These are phyloP conservation scores for Irpex sp. DNA, from an alignment of 1,284 basidiomycete species.

Conservation along the genomic window DNA sequence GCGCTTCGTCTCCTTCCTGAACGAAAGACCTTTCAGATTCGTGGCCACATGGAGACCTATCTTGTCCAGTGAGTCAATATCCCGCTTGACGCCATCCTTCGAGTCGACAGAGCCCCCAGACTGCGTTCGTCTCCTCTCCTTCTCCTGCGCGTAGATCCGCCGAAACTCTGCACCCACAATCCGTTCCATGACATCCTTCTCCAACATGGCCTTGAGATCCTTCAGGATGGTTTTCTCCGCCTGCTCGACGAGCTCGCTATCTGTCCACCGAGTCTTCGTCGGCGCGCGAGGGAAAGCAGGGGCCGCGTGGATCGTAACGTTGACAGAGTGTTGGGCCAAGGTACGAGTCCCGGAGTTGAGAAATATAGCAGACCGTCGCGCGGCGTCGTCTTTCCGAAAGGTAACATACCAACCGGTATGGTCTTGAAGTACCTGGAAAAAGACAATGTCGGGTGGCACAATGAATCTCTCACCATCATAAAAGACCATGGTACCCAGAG, in stretches of 20 bases:
- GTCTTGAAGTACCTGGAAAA: constrained; percentile 58
- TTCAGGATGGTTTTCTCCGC: constrained; percentile 59
- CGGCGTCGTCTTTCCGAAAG: constrained; percentile 54
- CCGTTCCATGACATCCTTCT: constrained; percentile 69
- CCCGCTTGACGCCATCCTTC: constrained; percentile 14
- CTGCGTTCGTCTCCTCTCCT: constrained; percentile 29
- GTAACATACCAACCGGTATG: constrained; percentile 67
- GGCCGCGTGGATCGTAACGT: constrained; percentile 51
- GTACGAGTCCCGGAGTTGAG: constrained; percentile 47
- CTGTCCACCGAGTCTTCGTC: constrained; percentile 48
- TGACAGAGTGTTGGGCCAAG: constrained; percentile 58
- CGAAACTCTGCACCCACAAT: constrained; percentile 57
- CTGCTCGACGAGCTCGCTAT: constrained; percentile 55
- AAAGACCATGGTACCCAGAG: constrained; percentile 4
- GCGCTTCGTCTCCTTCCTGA: constrained; percentile 59
- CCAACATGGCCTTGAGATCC: constrained; percentile 58
- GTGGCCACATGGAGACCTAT: constrained; percentile 19
- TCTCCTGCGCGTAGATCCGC: constrained; percentile 50
- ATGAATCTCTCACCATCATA: constrained; percentile 9
- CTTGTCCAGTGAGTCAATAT: background rate
- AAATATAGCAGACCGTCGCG: constrained; percentile 58
- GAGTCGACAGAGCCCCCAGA: constrained; percentile 19
- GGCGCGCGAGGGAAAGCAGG: constrained; percentile 33
- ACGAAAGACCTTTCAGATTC: constrained; percentile 62
- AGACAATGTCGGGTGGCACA: constrained; percentile 3